phyloP scores from a whole-genome alignment of 257 asterid genomes.

The Solanum ahanhuiri region DNA sequence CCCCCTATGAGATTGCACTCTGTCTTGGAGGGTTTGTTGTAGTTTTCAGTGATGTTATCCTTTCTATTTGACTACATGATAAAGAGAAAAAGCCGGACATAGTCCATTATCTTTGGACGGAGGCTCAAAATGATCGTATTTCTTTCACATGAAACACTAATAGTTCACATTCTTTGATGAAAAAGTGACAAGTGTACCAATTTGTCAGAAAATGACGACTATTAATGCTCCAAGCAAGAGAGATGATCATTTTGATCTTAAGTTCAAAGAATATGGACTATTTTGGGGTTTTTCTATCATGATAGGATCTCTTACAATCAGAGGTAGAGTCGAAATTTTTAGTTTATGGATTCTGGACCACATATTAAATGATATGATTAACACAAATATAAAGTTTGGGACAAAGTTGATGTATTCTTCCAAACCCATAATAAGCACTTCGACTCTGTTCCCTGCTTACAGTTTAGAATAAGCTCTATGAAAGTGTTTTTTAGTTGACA shows the following conservation, averaged over 20 bases:
- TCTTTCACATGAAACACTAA: not conserved
- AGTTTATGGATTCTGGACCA: not conserved
- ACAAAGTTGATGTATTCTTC: not conserved
- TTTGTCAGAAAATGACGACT: not conserved
- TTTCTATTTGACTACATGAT: not conserved
- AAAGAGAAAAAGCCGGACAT: not conserved
- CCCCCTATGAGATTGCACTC: not conserved
- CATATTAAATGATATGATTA: not conserved
- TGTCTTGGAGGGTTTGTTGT: conserved; percentile 9
- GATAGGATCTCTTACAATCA: not conserved
- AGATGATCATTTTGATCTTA: not conserved
- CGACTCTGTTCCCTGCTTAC: not conserved
- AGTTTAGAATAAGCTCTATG: not conserved
- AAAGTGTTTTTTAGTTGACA: not conserved
- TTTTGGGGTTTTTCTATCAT: not conserved
- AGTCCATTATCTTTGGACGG: not conserved
- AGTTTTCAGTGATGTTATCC: not conserved
- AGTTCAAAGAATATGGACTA: not conserved
- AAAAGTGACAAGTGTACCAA: not conserved
- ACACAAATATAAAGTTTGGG: not conserved
- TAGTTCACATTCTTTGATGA: not conserved
- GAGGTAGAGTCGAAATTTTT: not conserved
- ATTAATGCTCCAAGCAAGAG: not conserved
- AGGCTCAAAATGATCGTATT: not conserved
- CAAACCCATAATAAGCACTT: not conserved